Base-by-base conservation (phyloP, 148 eudicot genomes). In the Fagopyrum tataricum region DNA sequence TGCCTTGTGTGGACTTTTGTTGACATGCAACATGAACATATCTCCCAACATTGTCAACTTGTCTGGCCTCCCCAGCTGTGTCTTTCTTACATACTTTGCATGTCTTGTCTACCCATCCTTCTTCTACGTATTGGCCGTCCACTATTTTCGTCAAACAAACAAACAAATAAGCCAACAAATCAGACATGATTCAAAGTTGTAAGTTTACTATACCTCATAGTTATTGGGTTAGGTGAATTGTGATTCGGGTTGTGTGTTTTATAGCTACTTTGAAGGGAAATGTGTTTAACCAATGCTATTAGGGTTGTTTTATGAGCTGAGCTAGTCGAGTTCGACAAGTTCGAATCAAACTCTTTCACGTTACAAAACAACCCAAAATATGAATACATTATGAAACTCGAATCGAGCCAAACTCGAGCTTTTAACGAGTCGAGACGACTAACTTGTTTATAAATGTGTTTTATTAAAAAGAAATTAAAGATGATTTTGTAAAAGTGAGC, bases 31-130 rank as follows among this genome's bases (percentile, higher is more conserved):
- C 90, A 72, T 95, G 98, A 79, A 72, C 92, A 56, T 95, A 95
- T 88, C 92, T 84, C 10, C 98, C 98, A 17, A 88, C 20, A 76
- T 84, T 87, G 80, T 95, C 98, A 11, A 87, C 87, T 75, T 90
- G 98, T 71, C 98, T 87, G 21, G 91, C 76, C 72, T 91, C 96
- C 24, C 91, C 90, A 39, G 73, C 84, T 4, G 98, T 95, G 68
- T 95, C 98, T 81, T 95, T 90, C 87, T 88, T 95, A 91, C 98
- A 95, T n/a, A 95, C 86, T 80, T 86, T 91, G 84, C 97, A 95
- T 9, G 93, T 91, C 78, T 91, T 95, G 85, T 95, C 98, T 37
- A 95, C 94, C 98, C 98, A 95, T 11, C 98, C 98, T 73, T 95
- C 98, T 73, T 95, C 98, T 46, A 95, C 98, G 70, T 95, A 95